A percentile compares a stretch with the other conserved stretches of the same genome.
Evolutionary conservation across 2,329 filamentous ascomycete species (phyloP).

Genomic region (Trichoderma lentiforme): DNA sequence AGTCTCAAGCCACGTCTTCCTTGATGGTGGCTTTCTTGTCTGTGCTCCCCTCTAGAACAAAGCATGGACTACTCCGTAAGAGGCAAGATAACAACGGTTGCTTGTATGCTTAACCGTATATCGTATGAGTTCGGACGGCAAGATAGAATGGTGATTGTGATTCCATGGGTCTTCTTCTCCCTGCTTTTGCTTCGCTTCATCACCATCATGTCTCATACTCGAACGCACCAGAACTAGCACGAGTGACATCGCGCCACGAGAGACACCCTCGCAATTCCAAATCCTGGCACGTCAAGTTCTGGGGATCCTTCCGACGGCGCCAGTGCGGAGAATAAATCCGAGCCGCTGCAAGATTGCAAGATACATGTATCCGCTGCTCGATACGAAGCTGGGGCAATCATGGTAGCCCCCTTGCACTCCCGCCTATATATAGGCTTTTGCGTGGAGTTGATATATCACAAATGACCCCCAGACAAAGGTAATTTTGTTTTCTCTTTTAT

Average conservation of each 20-base stretch:
- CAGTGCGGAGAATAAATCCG: constrained; percentile 3
- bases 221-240: not conserved
- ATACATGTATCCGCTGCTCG: not conserved
- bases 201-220: not conserved
- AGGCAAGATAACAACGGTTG: not conserved
- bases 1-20: not conserved
- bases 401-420: not conserved
- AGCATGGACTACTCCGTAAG: not conserved
- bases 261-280: not conserved
- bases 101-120: too few relatives aligned
- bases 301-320: not conserved
- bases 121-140: not conserved
- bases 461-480: not conserved
- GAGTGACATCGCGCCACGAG: not conserved
- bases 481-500: not conserved
- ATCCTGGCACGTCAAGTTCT: not conserved
- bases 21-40: not conserved
- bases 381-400: not conserved
- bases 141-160: not conserved
- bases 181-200: not conserved
- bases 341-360: not conserved
- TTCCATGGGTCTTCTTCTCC: not conserved
- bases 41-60: not conserved
- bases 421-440: not conserved
- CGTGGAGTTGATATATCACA: not conserved